Evolutionary conservation across 2,329 filamentous ascomycete genomes (phyloP), one percentile per base, ranked within the genome.

Genomic region (Sporothrix pseudoabietina): DNA sequence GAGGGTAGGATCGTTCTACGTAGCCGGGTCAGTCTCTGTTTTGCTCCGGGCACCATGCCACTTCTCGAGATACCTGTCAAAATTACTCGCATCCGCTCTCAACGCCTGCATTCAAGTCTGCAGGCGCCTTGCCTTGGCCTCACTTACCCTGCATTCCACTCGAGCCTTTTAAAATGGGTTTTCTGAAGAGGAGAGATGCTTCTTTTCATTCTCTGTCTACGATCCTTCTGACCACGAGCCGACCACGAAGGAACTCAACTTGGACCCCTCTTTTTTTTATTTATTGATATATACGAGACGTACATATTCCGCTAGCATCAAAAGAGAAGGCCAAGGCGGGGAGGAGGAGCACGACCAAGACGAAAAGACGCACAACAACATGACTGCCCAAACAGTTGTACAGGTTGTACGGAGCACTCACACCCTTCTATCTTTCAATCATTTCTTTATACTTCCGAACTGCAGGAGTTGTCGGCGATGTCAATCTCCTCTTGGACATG

Each of bases 251-350:
- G 44, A 16, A 19, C 14, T 49, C 44, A 19, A 49, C 44, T 10
- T 14, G 14, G 44, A 49, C 44, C 44, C 44, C 14, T 44, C n/a
- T 7, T 41, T 63, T 14, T 63, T 14, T 5, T n/a, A n/a, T n/a
- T n/a, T n/a, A n/a, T 30, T 22, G 4, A 65, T 16, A 22, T 66
- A 66, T 39, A 66, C 61, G 61, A 44, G 12, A 22, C 12, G 22
- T 47, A 47, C 61, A 66, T 47, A 47, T 14, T 6, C 61, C 22
- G 39, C 61, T 47, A 66, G 39, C 39, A 19, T 66, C 61, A 47
- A 30, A 30, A n/a, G 12, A 66, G 39, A 44, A 47, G 61, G n/a
- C 61, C 3, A 66, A 30, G 39, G 39, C 19, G 32, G 32, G 32
- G 57, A 39, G 19, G 32, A 63, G n/a, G 9, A 26, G 39, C 59